Base-by-base conservation (phyloP, 345 rosid species). In the Mallotus nudiflorus region DNA sequence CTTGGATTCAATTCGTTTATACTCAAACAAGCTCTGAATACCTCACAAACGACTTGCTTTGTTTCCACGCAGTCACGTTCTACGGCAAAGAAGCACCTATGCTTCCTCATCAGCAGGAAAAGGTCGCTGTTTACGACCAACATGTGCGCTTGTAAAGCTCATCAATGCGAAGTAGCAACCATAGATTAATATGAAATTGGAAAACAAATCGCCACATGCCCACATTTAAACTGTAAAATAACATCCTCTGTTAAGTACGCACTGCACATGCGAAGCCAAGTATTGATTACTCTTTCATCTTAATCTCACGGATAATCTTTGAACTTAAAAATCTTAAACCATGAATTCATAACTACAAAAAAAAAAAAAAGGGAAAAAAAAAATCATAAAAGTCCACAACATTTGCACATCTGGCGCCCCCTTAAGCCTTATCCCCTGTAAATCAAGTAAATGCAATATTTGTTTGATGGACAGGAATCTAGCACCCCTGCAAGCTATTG, bases 401-500 rank as follows among this genome's bases (percentile, higher is more conserved):
- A 67, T 67, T 66, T 60, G 77, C 66, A 62, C 58, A 46, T 61
- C 65, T 52, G 46, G 74, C 70, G 71, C 64, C 58, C 71, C 57
- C 59, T 60, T 11, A 35, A 42, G 46, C 14, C 11, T 50, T 52
- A 29, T 45, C 67, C 48, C 18, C 22, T 49, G 22, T 29, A 37
- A 78, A 25, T 29, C 66, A 66, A 65, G 68, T 46, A 56, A 65
- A 42, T 31, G 73, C 59, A 45, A n/a, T 35, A 62, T 48, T 60
- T 46, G 68, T 42, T 60, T 31, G 58, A 7, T 33, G 65, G 46
- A 25, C 28, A 67, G 31, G 25, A 76, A 68, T 65, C 62, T 56
- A 65, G 67, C 39, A 72, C 73, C 77, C 74, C 67, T 58, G 70
- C 65, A 28, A 70, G 74, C 74, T 58, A 73, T 44, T 60, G 60